phyloP scores from a whole-genome alignment of 495 filamentous ascomycete species.

The Amniculicola lignicola region DNA sequence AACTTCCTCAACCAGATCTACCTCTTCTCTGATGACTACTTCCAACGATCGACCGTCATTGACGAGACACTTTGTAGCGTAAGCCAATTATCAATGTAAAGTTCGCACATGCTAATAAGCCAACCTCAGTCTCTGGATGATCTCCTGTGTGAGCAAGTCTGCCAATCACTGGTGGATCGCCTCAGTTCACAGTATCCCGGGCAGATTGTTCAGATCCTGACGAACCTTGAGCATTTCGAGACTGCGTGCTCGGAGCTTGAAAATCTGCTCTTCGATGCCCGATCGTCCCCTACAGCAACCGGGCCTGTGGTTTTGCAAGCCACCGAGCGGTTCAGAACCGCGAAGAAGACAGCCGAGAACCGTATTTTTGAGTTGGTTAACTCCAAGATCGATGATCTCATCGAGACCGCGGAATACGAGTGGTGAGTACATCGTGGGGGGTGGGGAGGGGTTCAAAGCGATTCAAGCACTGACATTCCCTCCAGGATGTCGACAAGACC shows the following conservation, averaged over 20 bases:
- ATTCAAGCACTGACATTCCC: not conserved
- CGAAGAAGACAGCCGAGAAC: constrained; percentile 95
- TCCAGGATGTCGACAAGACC: constrained; percentile 59
- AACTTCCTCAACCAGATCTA: constrained; percentile 97
- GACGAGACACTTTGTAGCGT: constrained; percentile 82
- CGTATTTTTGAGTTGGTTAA: constrained; percentile 98
- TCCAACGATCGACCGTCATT: constrained; percentile 78
- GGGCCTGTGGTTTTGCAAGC: constrained; percentile 72
- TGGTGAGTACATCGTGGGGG: constrained; percentile 55
- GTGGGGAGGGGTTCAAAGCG: not conserved
- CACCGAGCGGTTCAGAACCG: constrained; percentile 77
- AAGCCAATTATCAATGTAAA: constrained; percentile 25
- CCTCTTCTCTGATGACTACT: constrained; percentile 91
- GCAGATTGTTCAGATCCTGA: constrained; percentile 96
- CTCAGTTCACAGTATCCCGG: constrained; percentile 89
- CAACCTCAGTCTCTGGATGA: constrained; percentile 68
- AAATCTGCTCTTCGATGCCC: constrained; percentile 71
- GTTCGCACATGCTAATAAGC: not conserved
- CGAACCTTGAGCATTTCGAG: constrained; percentile 96
- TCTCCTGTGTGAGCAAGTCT: constrained; percentile 85
- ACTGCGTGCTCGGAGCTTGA: constrained; percentile 86
- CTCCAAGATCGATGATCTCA: constrained; percentile 95
- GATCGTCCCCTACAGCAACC: constrained; percentile 72
- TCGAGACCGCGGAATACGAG: constrained; percentile 95
- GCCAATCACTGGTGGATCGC: constrained; percentile 80